Base-by-base conservation (phyloP, 257 asterid genomes). In the Pogostemon cablin region DNA sequence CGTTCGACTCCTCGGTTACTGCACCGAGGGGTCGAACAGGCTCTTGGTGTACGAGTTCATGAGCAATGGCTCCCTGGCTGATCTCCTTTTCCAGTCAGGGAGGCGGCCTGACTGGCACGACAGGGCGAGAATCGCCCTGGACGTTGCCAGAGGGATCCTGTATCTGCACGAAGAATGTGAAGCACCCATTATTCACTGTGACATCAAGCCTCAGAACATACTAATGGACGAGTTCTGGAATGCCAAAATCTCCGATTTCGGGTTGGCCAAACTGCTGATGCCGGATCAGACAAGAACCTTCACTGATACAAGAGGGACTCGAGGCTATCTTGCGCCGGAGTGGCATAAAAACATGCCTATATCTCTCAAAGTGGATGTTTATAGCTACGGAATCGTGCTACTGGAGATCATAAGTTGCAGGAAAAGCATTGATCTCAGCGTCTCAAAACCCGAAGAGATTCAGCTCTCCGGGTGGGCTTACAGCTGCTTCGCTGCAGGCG, bases 81-180 rank as follows among this genome's bases (percentile, higher is more conserved):
- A 78, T 62, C 2, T 81, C 39, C 80, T 83, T 7, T 87, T 78
- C 32, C 52, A 48, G 0, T n/a, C 32, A 0, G 74, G 50, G 6
- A 80, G 44, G 4, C 71, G 68, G 35, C 81, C 77, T 0, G 41
- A 55, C 2, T 85, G 89, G 88, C 79, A 77, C 5, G 75, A 80
- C 15, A 72, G 89, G n/a, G 42, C 72, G 34, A 47, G 47, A 44
- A 42, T 85, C 0, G 81, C 86, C 4, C 43, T 54, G 5, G 90
- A 82, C 41, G 71, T 88, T 39, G 84, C 87, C 0, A 78, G 84
- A 67, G 88, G 91, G 4, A 78, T 88, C 48, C 74, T 79, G 38
- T 88, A 88, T 70, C 65, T 88, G 63, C 95, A 88, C 2, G 85
- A 88, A 32, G 88, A 88, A 32, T 88, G 92, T 9, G 82, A 84